These are phyloP conservation scores for Ceratocystis ficicola DNA, from an alignment of 2,329 filamentous ascomycete species.

Conservation along the genomic window DNA sequence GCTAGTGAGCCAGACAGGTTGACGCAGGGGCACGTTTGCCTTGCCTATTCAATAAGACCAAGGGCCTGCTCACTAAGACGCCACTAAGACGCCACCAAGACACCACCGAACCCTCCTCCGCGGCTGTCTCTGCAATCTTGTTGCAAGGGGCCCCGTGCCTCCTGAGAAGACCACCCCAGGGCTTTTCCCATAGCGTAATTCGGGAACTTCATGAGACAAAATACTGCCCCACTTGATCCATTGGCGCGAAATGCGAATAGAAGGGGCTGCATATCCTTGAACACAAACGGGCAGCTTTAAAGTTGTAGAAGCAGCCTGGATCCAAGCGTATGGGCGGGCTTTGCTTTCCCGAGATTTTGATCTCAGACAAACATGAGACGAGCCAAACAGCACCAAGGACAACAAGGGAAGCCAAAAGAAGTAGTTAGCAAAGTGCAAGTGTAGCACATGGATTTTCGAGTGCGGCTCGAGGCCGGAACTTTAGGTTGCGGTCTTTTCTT, in stretches of 20 bases:
- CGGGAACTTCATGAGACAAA: neutral
- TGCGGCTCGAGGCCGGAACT: too few species aligned
- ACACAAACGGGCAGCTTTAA: neutral
- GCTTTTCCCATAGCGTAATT: neutral
- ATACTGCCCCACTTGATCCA: neutral
- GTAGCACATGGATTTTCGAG: neutral
- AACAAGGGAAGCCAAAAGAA: neutral
- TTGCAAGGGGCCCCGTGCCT: neutral
- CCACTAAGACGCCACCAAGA: too few species aligned
- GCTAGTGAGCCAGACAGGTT: too few species aligned
- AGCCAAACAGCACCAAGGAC: neutral
- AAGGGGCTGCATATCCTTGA: neutral
- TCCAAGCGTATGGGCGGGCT: neutral
- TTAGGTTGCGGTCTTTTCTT: too few species aligned
- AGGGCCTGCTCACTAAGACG: too few species aligned
- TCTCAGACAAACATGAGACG: constrained; percentile 11
- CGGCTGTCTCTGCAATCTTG: too few species aligned
- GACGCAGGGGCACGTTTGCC: too few species aligned
- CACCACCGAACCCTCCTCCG: too few species aligned
- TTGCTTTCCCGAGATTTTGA: neutral
- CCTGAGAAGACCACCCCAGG: neutral
- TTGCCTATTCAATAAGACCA: too few species aligned
- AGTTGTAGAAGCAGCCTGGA: neutral
- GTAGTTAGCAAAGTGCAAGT: neutral
- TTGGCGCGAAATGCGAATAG: neutral